Conservation (phyloP, 2,329 filamentous ascomycete genomes). For the Sporothrix inflata region DNA sequence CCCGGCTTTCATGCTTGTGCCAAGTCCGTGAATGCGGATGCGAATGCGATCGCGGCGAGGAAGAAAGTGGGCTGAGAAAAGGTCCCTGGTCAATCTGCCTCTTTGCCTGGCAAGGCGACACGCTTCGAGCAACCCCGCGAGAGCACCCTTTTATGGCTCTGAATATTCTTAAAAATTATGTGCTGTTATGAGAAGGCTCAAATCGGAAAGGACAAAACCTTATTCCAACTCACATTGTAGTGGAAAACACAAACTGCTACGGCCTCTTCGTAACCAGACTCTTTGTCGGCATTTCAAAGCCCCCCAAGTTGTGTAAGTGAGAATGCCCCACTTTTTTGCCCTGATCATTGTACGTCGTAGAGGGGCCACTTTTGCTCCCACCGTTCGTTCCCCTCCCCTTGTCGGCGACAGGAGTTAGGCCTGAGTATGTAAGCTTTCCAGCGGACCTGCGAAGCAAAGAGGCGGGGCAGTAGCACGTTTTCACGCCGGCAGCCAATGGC, state of each 20-base stretch:
- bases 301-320: conserved; percentile 1
- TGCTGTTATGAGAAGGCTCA: no score
- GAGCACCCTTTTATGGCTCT: no score
- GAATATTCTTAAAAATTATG: no score
- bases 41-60: background rate
- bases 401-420: background rate
- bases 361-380: conserved; percentile 6
- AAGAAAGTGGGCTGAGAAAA: background rate
- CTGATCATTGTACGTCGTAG: background rate
- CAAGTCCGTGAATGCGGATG: background rate
- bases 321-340: background rate
- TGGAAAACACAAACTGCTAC: no score
- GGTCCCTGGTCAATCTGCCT: no score
- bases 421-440: conserved; percentile 9
- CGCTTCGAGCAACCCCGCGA: no score
- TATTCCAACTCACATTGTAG: no score
- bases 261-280: background rate
- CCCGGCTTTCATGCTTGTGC: no score
- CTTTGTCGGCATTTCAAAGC: background rate
- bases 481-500: conserved; percentile 27
- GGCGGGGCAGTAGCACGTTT: conserved; percentile 32
- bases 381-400: background rate
- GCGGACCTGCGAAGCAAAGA: background rate
- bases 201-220: no score
- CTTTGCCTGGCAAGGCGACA: no score